phyloP scores from a whole-genome alignment of 1,139 yeast species.

The Spencermartinsiella ligniputridi region DNA sequence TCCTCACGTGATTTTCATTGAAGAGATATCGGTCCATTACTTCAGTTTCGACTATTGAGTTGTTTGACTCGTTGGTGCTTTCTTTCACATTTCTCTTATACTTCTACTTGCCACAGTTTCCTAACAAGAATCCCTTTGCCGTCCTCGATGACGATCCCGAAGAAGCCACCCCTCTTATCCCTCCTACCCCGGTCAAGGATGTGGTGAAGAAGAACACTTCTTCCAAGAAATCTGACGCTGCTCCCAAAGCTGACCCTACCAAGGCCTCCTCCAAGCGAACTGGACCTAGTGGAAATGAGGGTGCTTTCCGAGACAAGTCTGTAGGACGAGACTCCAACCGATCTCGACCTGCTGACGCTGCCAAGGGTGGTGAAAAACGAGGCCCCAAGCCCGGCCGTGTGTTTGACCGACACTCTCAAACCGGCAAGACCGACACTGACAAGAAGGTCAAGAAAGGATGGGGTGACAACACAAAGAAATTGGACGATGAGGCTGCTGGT shows the following conservation, averaged over 20 bases:
- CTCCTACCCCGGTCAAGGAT: constrained; percentile 54
- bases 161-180: constrained; percentile 39
- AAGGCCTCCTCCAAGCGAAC: constrained; percentile 49
- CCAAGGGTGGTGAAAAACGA: constrained; percentile 42
- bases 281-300: constrained; percentile 66
- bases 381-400: constrained; percentile 42
- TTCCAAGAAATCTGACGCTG: constrained; percentile 87
- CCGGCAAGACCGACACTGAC: constrained; percentile 76
- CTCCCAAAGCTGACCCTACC: constrained; percentile 61
- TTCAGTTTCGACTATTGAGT: too few relatives aligned
- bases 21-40: too few relatives aligned
- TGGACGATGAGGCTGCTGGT: constrained; percentile 61
- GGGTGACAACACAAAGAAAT: constrained; percentile 60
- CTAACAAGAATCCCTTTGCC: constrained; percentile 29
- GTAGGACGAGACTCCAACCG: constrained; percentile 65
- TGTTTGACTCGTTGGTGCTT: too few relatives aligned
- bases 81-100: too few relatives aligned
- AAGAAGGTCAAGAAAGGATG: constrained; percentile 86
- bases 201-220: constrained; percentile 78
- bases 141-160: constrained; percentile 70
- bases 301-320: constrained; percentile 71
- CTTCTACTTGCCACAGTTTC: too few relatives aligned
- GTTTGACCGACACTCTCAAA: constrained; percentile 76
- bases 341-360: constrained; percentile 49
- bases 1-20: too few relatives aligned